phyloP scores from a whole-genome alignment of 139 green algal species.

The Chlamydomonas sphaeroides region DNA sequence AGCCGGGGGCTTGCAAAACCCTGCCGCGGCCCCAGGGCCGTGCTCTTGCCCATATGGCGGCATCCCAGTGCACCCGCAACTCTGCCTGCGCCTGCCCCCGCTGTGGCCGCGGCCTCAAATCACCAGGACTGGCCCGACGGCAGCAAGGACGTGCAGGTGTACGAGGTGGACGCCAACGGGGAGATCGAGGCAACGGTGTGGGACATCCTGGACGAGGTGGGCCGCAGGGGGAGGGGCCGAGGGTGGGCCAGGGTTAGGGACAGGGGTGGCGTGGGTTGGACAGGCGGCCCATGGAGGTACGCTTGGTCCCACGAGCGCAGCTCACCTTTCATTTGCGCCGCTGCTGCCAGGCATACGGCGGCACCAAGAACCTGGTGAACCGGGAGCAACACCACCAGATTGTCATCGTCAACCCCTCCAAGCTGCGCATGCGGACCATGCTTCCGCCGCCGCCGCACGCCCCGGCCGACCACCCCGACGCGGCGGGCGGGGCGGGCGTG shows the following conservation, averaged over 20 bases:
- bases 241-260: background rate
- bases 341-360: slow-evolving; percentile 28
- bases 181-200: slow-evolving; percentile 30
- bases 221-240: background rate
- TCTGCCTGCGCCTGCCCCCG: too few relatives aligned
- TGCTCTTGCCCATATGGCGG: too few relatives aligned
- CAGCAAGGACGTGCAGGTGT: slow-evolving; percentile 34
- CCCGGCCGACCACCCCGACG: background rate
- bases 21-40: too few relatives aligned
- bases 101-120: too few relatives aligned
- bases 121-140: slow-evolving; percentile 39
- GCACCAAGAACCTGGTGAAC: slow-evolving; percentile 8
- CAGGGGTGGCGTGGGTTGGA: too few relatives aligned
- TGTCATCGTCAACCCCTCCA: slow-evolving; percentile 57
- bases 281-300: too few relatives aligned
- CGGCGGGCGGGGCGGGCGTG: background rate
- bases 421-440: slow-evolving; percentile 30
- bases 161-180: slow-evolving; percentile 28
- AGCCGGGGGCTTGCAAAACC: too few relatives aligned
- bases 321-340: too few relatives aligned
- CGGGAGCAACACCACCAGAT: slow-evolving; percentile 47
- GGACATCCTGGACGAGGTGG: slow-evolving; percentile 39
- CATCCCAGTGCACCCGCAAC: too few relatives aligned
- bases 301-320: too few relatives aligned
- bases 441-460: background rate